Conservation (phyloP, 2,329 filamentous ascomycete genomes). For the Penicillium olsonii region DNA sequence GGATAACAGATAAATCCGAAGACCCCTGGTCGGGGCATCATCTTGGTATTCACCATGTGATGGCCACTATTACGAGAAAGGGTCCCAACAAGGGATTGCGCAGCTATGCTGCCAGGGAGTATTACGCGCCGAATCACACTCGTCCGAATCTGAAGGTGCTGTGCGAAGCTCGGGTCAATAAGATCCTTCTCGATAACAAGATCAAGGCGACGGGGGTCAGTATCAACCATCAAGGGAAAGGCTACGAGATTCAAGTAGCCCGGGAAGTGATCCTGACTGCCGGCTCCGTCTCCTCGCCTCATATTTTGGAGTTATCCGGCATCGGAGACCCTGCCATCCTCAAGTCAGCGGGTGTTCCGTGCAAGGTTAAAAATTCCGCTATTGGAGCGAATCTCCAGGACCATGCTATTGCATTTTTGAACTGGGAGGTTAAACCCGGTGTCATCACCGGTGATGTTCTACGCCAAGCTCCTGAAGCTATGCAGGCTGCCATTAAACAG, state of each 20-base stretch:
- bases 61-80: slow-evolving; percentile 29
- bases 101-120: slow-evolving; percentile 46
- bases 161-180: slow-evolving; percentile 47
- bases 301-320: slow-evolving; percentile 62
- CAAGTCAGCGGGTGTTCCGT: slow-evolving; percentile 40
- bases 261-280: slow-evolving; percentile 61
- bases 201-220: slow-evolving; percentile 40
- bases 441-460: slow-evolving; percentile 9
- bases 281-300: slow-evolving; percentile 59
- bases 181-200: slow-evolving; percentile 19
- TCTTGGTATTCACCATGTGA: slow-evolving; percentile 40
- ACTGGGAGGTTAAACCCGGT: slow-evolving; percentile 12
- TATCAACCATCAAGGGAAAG: slow-evolving; percentile 41
- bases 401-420: slow-evolving; percentile 27
- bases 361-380: slow-evolving; percentile 45
- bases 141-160: slow-evolving; percentile 51
- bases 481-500: slow-evolving; percentile 14
- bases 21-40: slow-evolving; percentile 40
- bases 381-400: slow-evolving; percentile 55
- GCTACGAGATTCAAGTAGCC: slow-evolving; percentile 34
- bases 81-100: slow-evolving; percentile 31
- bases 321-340: slow-evolving; percentile 54
- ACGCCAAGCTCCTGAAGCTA: slow-evolving; percentile 9
- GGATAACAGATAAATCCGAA: slow-evolving; percentile 8
- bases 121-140: slow-evolving; percentile 35